Evolutionary conservation across 148 eudicot species (phyloP), one percentile per base, ranked within the genome.

Genomic region (Salicornia ramosissima): DNA sequence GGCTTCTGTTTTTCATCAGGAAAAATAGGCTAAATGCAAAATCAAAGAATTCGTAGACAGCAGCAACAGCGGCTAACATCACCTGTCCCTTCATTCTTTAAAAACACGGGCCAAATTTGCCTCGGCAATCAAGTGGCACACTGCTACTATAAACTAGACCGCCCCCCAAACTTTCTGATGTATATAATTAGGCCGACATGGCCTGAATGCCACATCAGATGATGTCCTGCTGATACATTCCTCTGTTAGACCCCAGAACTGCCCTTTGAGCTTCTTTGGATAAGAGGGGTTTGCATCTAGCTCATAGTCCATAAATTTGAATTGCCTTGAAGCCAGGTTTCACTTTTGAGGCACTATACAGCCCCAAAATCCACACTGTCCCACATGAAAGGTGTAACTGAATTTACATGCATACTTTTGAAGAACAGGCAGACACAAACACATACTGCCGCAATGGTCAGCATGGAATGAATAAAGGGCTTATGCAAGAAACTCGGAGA

Each of bases 361-460:
- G 97, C 29, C 61, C 97, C 97, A 58, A 49, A 91, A 47, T 60
- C 55, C 73, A 91, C 70, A 53, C 74, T 79, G 59, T 87, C 96
- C 97, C 97, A 91, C 53, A 56, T 73, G 71, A 84, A 84, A 5
- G 92, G 87, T 10, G 42, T 74, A 33, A 68, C 79, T 12, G 57
- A 65, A 30, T 82, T 82, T 11, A 86, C 72, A 4, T 68, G 90
- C 65, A 81, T 68, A 47, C 96, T 86, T 64, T 91, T 78, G 47
- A 83, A 79, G 74, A 89, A 67, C 26, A 92, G 59, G 74, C 92
- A 86, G 56, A 92, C 97, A 67, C 97, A 92, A 16, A 87, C 97
- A 68, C 97, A 92, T 24, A 92, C 97, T 39, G 96, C 92, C 11
- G 96, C 97, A 57, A 92, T 79, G 43, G 87, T 86, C 47, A 89